These are phyloP conservation scores for Trametes cinnabarina DNA, from an alignment of 768 basidiomycete genomes.

Conservation along the genomic window DNA sequence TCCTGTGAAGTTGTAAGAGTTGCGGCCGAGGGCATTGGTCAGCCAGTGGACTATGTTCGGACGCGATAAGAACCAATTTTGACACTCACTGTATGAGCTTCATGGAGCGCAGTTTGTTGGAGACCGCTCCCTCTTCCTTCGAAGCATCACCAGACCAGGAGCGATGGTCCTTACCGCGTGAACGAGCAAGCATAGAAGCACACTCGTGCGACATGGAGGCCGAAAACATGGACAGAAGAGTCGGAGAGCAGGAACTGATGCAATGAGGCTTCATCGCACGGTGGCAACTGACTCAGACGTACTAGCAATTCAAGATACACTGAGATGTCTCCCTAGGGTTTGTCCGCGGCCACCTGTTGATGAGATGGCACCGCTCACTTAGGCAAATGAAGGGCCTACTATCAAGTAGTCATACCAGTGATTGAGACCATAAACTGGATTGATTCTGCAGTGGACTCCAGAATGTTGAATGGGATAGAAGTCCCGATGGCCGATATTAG, in stretches of 20 bases:
- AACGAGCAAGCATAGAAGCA: background rate
- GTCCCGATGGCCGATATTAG: too few species aligned
- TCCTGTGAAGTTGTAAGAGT: background rate
- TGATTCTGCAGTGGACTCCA: too few species aligned
- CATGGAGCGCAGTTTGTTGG: background rate
- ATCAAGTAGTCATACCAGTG: too few species aligned
- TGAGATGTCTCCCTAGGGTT: too few species aligned
- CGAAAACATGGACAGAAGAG: background rate
- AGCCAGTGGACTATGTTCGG: slow-evolving; percentile 1
- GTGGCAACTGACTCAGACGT: too few species aligned
- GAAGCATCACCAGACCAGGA: background rate
- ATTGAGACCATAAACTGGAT: too few species aligned
- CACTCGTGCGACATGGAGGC: background rate
- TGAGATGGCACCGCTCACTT: too few species aligned
- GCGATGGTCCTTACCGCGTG: background rate
- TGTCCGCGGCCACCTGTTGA: too few species aligned
- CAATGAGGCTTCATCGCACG: too few species aligned
- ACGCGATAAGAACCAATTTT: background rate
- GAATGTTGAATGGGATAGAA: too few species aligned
- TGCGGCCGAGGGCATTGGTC: slow-evolving; percentile 3
- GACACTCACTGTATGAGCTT: slow-evolving; percentile 1
- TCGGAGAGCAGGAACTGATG: background rate
- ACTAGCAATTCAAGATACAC: too few species aligned
- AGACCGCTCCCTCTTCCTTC: background rate
- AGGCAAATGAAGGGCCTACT: too few species aligned